phyloP scores from a whole-genome alignment of 192 early-diverging fungal species.

The Coemansia sp. region DNA sequence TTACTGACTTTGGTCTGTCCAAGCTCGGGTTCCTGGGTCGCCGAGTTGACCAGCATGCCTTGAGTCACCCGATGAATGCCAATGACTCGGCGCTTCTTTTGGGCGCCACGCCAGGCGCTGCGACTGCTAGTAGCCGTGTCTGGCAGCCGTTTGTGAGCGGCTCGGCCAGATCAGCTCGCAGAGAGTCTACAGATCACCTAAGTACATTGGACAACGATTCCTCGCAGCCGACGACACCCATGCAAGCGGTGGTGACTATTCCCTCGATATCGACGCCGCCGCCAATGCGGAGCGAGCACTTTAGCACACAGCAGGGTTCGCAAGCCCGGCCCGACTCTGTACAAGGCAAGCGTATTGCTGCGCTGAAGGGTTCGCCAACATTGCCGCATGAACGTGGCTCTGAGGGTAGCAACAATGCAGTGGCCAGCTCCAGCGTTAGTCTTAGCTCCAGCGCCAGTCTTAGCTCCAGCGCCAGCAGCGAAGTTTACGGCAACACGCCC shows the following conservation, averaged over 20 bases:
- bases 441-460: constrained; percentile 13
- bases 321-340: neutral
- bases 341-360: constrained; percentile 57
- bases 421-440: constrained; percentile 7
- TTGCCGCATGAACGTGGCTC: constrained; percentile 8
- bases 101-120: neutral
- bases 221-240: neutral
- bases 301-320: neutral
- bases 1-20: constrained; percentile 90
- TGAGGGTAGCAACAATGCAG: constrained; percentile 12
- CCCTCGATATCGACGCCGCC: constrained; percentile 18
- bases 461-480: constrained; percentile 19
- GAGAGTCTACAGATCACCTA: neutral
- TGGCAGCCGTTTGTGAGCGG: constrained; percentile 17
- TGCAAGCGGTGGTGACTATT: neutral
- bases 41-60: constrained; percentile 39
- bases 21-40: constrained; percentile 52
- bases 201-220: neutral
- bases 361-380: constrained; percentile 29
- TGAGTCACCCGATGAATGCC: constrained; percentile 6
- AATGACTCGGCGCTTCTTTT: neutral
- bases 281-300: neutral
- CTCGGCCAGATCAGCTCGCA: neutral
- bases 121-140: constrained; percentile 8
- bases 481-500: neutral